Conservation (phyloP, 176 grass and related monocot species). For the Triticum monococcum region DNA sequence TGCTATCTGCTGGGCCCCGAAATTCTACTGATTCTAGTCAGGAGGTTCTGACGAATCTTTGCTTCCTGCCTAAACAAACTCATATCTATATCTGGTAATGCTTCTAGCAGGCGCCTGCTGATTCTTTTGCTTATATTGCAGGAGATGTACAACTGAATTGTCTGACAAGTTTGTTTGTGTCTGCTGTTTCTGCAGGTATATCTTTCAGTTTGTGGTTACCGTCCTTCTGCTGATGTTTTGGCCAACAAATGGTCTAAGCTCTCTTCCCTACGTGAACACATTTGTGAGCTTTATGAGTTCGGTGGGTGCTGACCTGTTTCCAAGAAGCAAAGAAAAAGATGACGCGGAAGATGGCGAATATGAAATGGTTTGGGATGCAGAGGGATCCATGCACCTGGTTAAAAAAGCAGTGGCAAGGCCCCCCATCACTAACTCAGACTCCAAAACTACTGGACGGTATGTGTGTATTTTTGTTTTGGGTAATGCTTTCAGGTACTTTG, state of each 20-base stretch:
- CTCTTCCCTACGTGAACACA: conserved; percentile 45
- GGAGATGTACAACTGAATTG: not conserved
- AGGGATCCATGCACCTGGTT: conserved; percentile 86
- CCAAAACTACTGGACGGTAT: conserved; percentile 52
- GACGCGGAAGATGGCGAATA: conserved; percentile 81
- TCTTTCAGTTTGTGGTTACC: conserved; percentile 69
- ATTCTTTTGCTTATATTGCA: conserved; percentile 11
- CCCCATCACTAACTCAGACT: conserved; percentile 38
- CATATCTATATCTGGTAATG: conserved; percentile 91
- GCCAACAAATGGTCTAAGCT: conserved; percentile 86
- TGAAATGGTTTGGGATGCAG: conserved; percentile 95
- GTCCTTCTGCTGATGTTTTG: conserved; percentile 66
- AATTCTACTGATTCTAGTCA: conserved; percentile 62
- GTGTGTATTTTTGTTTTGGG: not conserved
- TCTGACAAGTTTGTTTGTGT: conserved; percentile 13
- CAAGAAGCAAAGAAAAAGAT: conserved; percentile 85
- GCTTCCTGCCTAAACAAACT: conserved; percentile 92
- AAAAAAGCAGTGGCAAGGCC: conserved; percentile 48
- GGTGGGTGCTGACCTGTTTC: conserved; percentile 54
- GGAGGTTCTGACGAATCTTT: conserved; percentile 60
- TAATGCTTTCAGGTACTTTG: not conserved
- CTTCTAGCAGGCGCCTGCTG: not conserved
- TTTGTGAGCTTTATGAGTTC: conserved; percentile 46
- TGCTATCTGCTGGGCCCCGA: conserved; percentile 58
- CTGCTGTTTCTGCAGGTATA: conserved; percentile 69